Conservation (phyloP, 495 filamentous ascomycete genomes). For the Penicillium salamii region DNA sequence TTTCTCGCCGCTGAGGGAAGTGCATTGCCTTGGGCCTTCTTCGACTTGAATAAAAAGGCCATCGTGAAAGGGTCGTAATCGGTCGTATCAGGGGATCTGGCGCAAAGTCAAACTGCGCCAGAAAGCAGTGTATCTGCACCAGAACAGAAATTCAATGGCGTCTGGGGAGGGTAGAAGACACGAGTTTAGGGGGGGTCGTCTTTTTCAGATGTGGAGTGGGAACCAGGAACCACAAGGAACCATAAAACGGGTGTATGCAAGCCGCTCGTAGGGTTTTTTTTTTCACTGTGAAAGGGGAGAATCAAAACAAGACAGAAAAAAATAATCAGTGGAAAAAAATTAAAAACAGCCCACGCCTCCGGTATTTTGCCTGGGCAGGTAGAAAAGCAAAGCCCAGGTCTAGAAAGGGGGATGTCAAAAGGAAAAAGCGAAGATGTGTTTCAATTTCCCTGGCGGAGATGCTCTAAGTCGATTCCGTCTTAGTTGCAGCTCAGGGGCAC, state of each 20-base stretch:
- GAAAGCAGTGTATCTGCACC: conserved; percentile 13
- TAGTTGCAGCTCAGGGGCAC: conserved; percentile 29
- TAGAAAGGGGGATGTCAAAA: conserved; percentile 14
- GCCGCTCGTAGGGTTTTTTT: no score
- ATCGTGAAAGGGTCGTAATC: conserved; percentile 47
- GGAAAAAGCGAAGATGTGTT: conserved; percentile 14
- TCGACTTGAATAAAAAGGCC: conserved; percentile 64
- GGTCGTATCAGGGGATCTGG: conserved; percentile 29
- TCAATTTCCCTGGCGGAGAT: conserved; percentile 28
- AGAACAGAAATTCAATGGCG: conserved; percentile 3
- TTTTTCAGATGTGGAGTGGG: conserved; percentile 29
- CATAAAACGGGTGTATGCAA: conserved; percentile 21
- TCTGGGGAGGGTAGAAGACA: background rate
- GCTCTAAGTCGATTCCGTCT: conserved; percentile 27
- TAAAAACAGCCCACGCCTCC: conserved; percentile 7
- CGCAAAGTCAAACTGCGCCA: conserved; percentile 18
- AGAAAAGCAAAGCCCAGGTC: conserved; percentile 6
- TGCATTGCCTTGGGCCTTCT: conserved; percentile 49
- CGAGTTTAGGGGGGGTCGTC: conserved; percentile 13
- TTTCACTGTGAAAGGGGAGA: no score
- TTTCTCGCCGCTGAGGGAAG: conserved; percentile 55
- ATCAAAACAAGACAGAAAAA: conserved; percentile 10
- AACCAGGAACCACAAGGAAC: conserved; percentile 29
- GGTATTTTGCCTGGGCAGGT: conserved; percentile 7
- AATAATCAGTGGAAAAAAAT: background rate